Evolutionary conservation across 164 flowering plant genomes (phyloP), one percentile per base, ranked within the genome.

Genomic region (Liquidambar formosana): DNA sequence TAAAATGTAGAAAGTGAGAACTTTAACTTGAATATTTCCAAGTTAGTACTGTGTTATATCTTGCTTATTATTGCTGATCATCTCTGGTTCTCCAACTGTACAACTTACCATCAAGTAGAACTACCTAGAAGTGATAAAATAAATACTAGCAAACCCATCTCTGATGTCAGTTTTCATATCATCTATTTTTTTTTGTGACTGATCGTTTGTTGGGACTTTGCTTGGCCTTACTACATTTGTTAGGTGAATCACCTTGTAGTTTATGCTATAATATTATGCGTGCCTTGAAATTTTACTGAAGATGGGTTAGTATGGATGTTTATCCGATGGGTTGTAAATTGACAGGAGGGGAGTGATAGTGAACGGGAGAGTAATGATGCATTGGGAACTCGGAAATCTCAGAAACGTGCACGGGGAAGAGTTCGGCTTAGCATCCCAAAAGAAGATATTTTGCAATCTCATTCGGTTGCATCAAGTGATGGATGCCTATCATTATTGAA

Each of bases 281-380:
- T 33, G 41, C 6, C 6, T 33, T 33, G 41, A 2, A 33, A 33
- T 33, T 33, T 33, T 33, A 33, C 41, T 2, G 2, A 10, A 9
- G 23, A 10, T 9, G 0, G 1, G 13, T 26, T 48, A 54, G 10
- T 43, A 3, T 59, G 53, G 27, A 48, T 22, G 18, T 51, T 26
- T 65, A 63, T 51, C 63, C 25, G 12, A 47, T 57, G 46, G 58
- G 38, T 73, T 69, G 4, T 78, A 64, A 67, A 28, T 33, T 80
- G 43, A 45, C 86, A 94, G 97, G 97, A 77, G 68, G 92, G 81
- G 28, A 91, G 88, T 73, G 96, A 89, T 51, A 88, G 91, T 82
- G 99, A 88, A 25, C 73, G 76, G 68, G 96, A 90, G 77, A 86
- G 90, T 77, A 80, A 88, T 78, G 97, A 85, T 74, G 89, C 78